phyloP scores from a whole-genome alignment of 2,329 filamentous ascomycete genomes.

The Pyricularia sp. region DNA sequence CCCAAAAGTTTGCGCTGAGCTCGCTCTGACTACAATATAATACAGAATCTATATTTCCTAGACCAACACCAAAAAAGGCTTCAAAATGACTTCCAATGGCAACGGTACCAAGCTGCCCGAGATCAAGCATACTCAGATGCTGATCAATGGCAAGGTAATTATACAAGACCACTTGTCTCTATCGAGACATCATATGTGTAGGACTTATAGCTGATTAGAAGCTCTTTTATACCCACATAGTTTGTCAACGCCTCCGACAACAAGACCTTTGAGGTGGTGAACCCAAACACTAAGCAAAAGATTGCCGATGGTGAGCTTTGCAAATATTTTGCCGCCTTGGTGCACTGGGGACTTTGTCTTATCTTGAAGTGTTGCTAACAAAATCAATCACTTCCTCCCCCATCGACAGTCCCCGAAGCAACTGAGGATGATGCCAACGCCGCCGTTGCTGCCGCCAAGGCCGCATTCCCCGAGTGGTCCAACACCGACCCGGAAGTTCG shows the following conservation, averaged over 20 bases:
- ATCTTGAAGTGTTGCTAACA: neutral
- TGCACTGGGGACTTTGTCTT: neutral
- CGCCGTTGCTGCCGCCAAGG: constrained; percentile 32
- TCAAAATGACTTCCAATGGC: neutral
- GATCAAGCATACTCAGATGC: constrained; percentile 23
- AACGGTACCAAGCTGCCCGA: neutral
- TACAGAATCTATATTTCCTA: too few relatives aligned
- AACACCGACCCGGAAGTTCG: constrained; percentile 27
- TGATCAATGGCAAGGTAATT: constrained; percentile 39
- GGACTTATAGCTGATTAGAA: neutral
- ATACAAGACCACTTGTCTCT: neutral
- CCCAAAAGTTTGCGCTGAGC: too few relatives aligned
- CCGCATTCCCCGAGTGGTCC: constrained; percentile 35
- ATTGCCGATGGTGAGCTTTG: constrained; percentile 20
- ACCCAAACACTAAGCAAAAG: constrained; percentile 29
- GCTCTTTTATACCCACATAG: constrained; percentile 10
- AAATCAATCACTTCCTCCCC: neutral
- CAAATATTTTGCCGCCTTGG: too few relatives aligned
- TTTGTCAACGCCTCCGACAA: constrained; percentile 34
- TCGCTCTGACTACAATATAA: too few relatives aligned
- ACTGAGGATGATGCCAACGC: constrained; percentile 29
- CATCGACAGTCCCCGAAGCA: constrained; percentile 30
- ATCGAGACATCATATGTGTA: too few relatives aligned
- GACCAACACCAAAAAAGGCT: neutral
- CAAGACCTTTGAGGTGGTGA: constrained; percentile 33